A percentile compares a stretch with the other conserved stretches of the same genome.
These are phyloP conservation scores for Colletotrichum phormii DNA, from an alignment of 2,329 filamentous ascomycete genomes.

Conservation along the genomic window DNA sequence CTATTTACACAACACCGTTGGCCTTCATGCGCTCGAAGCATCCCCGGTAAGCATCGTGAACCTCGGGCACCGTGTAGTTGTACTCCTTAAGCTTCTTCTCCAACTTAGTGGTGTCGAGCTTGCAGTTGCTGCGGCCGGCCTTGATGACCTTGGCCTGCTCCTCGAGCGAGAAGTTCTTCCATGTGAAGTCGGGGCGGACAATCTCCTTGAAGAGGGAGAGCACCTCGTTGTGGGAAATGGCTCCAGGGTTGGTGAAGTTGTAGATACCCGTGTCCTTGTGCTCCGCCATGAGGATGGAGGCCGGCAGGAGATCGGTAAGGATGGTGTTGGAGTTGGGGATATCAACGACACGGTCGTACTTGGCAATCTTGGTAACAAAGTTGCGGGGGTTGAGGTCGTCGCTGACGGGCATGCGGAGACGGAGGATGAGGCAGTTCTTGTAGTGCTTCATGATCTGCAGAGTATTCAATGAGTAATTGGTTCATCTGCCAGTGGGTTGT, in stretches of 20 bases:
- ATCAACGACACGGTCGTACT: conserved; percentile 74
- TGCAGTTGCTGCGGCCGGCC: conserved; percentile 74
- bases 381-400: conserved; percentile 75
- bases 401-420: conserved; percentile 76
- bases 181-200: conserved; percentile 69
- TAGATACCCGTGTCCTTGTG: conserved; percentile 72
- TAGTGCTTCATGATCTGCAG: conserved; percentile 70
- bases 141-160: conserved; percentile 77
- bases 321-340: conserved; percentile 78
- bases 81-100: conserved; percentile 70
- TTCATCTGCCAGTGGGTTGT: background rate
- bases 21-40: conserved; percentile 75
- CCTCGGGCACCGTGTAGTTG: conserved; percentile 67
- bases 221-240: conserved; percentile 79
- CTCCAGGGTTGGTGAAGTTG: conserved; percentile 78
- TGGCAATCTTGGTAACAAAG: conserved; percentile 77
- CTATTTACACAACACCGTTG: conserved; percentile 59
- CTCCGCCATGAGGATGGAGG: conserved; percentile 69
- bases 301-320: conserved; percentile 72
- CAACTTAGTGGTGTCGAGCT: conserved; percentile 72
- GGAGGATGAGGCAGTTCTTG: conserved; percentile 70
- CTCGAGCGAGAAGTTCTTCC: conserved; percentile 75
- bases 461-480: conserved; percentile 1
- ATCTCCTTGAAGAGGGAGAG: conserved; percentile 72
- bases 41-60: conserved; percentile 69